Base-by-base conservation (phyloP, 345 rosid genomes). In the Triadica sebifera region DNA sequence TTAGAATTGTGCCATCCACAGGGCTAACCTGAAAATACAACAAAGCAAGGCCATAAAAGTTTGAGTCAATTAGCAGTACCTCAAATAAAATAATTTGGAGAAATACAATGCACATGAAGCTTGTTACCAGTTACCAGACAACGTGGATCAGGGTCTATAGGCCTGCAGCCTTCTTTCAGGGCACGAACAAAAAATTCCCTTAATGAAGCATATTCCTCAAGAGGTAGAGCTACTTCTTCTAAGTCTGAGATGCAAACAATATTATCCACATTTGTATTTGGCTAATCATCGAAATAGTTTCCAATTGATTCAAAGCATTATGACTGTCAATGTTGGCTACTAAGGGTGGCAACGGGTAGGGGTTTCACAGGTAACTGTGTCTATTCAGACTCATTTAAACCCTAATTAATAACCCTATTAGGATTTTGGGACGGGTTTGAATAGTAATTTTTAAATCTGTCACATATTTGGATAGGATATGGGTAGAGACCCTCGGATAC, bases 61-160 rank as follows among this genome's bases (percentile, higher is more conserved):
- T 41, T 53, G 69, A 22, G 77, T 72, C 65, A 52, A 49, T 78
- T 61, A 78, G 81, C 70, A 66, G 65, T 47, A 56, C 39, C 72
- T 71, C 64, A 75, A 67, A 74, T 56, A 29, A 24, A 74, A 65
- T 61, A 16, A 39, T 25, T 47, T 66, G 72, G 77, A 78, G 45
- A 52, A 69, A 72, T 46, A 74, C 67, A 67, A 81, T 71, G 66
- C 67, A 67, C 81, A 77, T 80, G 71, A 74, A 79, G 81, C 85
- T 73, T 76, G 90, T 86, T 90, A 89, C 91, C 91, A 84, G 96
- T 90, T 93, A 95, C 98, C 99, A 93, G 96, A 85, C 98, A 90
- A 79, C 83, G 72, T 22, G 94, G 97, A 81, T 92, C 88, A 16
- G 85, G 82, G 64, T 93, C 91, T 64, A 95, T 88, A 49, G 98